These are phyloP conservation scores for Eremothecium sinecaudum DNA, from an alignment of 1,139 yeast species.

Conservation along the genomic window DNA sequence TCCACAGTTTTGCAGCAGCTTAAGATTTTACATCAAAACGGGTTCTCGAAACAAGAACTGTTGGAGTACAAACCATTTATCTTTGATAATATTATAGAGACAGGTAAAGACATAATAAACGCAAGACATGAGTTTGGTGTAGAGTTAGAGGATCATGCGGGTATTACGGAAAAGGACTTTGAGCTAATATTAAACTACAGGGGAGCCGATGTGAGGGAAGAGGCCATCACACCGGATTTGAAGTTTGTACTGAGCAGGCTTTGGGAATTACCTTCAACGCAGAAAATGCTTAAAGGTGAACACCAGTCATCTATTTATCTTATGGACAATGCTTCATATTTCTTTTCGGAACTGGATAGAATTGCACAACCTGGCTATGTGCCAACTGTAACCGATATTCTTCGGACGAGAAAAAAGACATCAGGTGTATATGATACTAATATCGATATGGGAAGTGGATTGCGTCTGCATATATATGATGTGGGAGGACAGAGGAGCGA, in stretches of 20 bases:
- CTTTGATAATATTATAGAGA: constrained; percentile 56
- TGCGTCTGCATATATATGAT: constrained; percentile 76
- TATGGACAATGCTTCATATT: constrained; percentile 80
- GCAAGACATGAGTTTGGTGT: constrained; percentile 31
- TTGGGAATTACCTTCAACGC: constrained; percentile 55
- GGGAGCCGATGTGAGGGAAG: constrained; percentile 9
- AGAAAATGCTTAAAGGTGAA: constrained; percentile 41
- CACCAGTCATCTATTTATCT: constrained; percentile 71
- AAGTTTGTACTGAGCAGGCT: constrained; percentile 40
- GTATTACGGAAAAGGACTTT: constrained; percentile 35
- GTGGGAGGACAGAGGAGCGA: constrained; percentile 94
- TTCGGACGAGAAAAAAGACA: constrained; percentile 84
- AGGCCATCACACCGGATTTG: constrained; percentile 33
- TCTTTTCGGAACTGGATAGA: constrained; percentile 58
- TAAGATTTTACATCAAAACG: constrained; percentile 63
- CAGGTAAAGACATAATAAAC: constrained; percentile 47
- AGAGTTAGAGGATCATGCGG: constrained; percentile 19
- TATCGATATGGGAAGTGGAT: constrained; percentile 59
- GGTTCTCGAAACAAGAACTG: constrained; percentile 55
- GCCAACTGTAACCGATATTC: constrained; percentile 68
- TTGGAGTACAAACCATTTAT: constrained; percentile 62
- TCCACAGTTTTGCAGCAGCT: constrained; percentile 69
- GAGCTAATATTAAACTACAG: constrained; percentile 42
- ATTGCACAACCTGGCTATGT: constrained; percentile 52
- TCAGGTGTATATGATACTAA: constrained; percentile 83